Evolutionary conservation across 129 eudicot genomes (phyloP).

Genomic region (Cynara cardunculus): DNA sequence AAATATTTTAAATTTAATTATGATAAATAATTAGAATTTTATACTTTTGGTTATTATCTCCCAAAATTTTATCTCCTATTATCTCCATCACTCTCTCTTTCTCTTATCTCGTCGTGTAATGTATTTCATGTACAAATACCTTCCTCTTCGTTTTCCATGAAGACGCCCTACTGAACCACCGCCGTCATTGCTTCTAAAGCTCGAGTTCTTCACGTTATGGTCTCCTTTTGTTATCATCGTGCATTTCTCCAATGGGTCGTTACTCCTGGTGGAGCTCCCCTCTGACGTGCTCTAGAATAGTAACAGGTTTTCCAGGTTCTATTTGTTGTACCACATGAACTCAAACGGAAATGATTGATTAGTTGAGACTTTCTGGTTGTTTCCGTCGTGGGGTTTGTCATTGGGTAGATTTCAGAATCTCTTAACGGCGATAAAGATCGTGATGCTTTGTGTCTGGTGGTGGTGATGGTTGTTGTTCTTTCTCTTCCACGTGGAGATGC

Average conservation of each 20-base stretch:
- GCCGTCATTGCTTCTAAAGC: constrained; percentile 55
- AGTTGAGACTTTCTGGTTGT: constrained; percentile 8
- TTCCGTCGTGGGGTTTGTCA: constrained; percentile 24
- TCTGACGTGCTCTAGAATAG: constrained; percentile 82
- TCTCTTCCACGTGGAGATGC: constrained; percentile 31
- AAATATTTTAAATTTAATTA: too few relatives aligned
- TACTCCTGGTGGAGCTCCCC: constrained; percentile 43
- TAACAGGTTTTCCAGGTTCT: constrained; percentile 66
- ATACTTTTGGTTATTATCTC: too few relatives aligned
- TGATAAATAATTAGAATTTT: too few relatives aligned
- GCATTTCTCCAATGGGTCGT: constrained; percentile 30
- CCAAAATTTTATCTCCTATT: too few relatives aligned
- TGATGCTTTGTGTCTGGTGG: constrained; percentile 14
- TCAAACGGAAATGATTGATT: constrained; percentile 16
- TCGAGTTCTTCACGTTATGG: constrained; percentile 39
- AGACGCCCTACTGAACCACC: constrained; percentile 36
- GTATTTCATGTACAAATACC: constrained; percentile 77
- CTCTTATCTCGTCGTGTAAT: constrained; percentile 70
- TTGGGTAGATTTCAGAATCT: constrained; percentile 43
- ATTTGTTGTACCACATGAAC: constrained; percentile 51
- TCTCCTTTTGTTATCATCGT: constrained; percentile 25
- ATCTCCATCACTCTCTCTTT: too few relatives aligned
- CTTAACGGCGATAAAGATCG: constrained; percentile 58
- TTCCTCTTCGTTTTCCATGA: constrained; percentile 37
- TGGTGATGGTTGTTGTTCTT: neutral